A percentile compares a stretch with the other conserved stretches of the same genome.
phyloP scores from a whole-genome alignment of 2,329 filamentous ascomycete species.

The Ophiobolus disseminans region DNA sequence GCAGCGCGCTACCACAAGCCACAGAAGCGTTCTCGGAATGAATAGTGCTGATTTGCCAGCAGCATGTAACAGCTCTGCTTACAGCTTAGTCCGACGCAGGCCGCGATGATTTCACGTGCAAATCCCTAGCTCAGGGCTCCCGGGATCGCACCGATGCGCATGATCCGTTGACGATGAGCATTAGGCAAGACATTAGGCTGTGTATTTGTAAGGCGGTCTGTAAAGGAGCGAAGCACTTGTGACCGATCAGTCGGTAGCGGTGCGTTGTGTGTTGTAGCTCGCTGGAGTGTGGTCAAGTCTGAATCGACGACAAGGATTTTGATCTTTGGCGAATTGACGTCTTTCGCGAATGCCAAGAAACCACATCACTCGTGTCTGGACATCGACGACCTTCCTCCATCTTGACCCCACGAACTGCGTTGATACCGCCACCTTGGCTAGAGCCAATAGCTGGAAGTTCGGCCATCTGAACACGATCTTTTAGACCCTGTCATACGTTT shows the following conservation, averaged over 20 bases:
- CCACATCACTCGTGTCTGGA: slow-evolving; percentile 10
- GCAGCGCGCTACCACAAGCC: slow-evolving; percentile 24
- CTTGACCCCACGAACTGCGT: slow-evolving; percentile 13
- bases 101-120: slow-evolving; percentile 27
- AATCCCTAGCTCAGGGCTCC: slow-evolving; percentile 5
- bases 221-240: too few species aligned
- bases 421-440: slow-evolving; percentile 14
- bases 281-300: background rate
- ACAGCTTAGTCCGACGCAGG: slow-evolving; percentile 25
- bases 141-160: slow-evolving; percentile 16
- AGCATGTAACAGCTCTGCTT: slow-evolving; percentile 17
- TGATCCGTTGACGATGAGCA: background rate
- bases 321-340: background rate
- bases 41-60: slow-evolving; percentile 39
- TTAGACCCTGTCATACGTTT: background rate
- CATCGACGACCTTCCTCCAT: slow-evolving; percentile 3
- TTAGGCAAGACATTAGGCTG: background rate
- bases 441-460: background rate
- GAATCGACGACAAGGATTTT: too few species aligned
- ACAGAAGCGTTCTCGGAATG: slow-evolving; percentile 22
- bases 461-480: slow-evolving; percentile 14
- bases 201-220: background rate
- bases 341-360: slow-evolving; percentile 5
- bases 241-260: background rate
- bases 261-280: background rate